Evolutionary conservation across 257 asterid genomes (phyloP).

Genomic region (Leptodermis oblonga): DNA sequence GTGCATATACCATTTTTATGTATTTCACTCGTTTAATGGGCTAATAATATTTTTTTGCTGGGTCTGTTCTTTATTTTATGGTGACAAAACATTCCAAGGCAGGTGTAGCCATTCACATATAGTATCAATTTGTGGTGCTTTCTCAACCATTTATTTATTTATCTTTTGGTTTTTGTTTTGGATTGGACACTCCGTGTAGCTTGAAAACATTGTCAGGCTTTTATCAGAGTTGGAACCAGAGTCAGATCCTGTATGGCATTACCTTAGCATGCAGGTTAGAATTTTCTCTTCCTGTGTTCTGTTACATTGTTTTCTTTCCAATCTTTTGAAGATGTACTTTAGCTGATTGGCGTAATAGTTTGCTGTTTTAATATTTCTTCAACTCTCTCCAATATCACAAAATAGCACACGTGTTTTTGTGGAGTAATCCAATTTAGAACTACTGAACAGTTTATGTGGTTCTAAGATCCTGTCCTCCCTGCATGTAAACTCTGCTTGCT

Average conservation of each 20-base stretch:
- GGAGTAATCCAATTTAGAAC: neutral
- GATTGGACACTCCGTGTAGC: slow-evolving; percentile 58
- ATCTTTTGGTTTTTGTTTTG: neutral
- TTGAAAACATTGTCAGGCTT: slow-evolving; percentile 92
- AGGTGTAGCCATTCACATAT: neutral
- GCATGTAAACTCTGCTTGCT: neutral
- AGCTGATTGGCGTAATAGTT: neutral
- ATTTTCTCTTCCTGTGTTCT: slow-evolving; percentile 12
- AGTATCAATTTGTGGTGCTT: neutral
- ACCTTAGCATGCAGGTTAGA: slow-evolving; percentile 81
- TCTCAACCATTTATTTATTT: neutral
- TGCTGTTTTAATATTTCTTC: neutral
- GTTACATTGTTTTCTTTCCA: neutral
- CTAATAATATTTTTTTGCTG: neutral
- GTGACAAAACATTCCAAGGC: neutral
- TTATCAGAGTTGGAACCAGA: slow-evolving; percentile 95
- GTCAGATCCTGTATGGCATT: slow-evolving; percentile 94
- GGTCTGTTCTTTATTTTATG: neutral
- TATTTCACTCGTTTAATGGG: too few species aligned
- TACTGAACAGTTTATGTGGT: neutral
- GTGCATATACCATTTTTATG: neutral
- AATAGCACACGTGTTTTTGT: neutral
- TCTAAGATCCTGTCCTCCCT: neutral
- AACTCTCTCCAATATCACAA: too few species aligned
- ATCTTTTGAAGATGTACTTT: neutral